A percentile compares a stretch with the other conserved stretches of the same genome.
Conservation (phyloP, 148 eudicot species). For the Camellia granthamiana region DNA sequence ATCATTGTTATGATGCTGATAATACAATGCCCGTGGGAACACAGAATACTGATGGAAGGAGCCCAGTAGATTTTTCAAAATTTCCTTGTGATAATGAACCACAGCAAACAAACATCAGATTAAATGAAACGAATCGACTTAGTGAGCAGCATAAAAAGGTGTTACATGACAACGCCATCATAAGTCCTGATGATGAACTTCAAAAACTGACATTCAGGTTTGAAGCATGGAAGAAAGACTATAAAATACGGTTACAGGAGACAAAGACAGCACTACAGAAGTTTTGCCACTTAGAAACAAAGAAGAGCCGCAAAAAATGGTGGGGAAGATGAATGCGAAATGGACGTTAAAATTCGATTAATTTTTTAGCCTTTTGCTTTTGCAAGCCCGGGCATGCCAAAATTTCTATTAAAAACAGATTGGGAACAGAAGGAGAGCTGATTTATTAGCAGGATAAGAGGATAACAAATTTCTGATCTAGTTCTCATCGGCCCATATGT, state of each 20-base stretch:
- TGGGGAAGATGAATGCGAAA: constrained; percentile 21
- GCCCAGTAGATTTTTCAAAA: constrained; percentile 7
- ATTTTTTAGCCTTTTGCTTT: neutral
- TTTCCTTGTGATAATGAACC: constrained; percentile 1
- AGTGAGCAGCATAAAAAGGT: constrained; percentile 7
- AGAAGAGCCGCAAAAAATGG: constrained; percentile 33
- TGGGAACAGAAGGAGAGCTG: neutral
- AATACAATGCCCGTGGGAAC: constrained; percentile 1
- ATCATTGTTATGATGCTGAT: constrained; percentile 9
- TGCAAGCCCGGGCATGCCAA: neutral
- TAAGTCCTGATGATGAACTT: constrained; percentile 25
- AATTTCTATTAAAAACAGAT: neutral
- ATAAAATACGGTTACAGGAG: constrained; percentile 33
- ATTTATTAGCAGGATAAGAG: neutral
- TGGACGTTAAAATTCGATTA: neutral
- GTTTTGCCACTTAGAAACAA: constrained; percentile 18
- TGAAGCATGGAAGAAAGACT: constrained; percentile 46
- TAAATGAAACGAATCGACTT: neutral
- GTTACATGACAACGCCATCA: constrained; percentile 10
- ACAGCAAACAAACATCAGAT: neutral
- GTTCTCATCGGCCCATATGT: neutral
- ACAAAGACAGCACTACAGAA: constrained; percentile 35
- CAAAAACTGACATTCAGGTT: constrained; percentile 34
- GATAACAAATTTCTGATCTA: neutral
- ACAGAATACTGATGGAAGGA: neutral